Percentiles rank a stretch among this genome's conserved stretches.
Evolutionary conservation across 305 asterid genomes (phyloP).

Genomic region (Rubia balearica): DNA sequence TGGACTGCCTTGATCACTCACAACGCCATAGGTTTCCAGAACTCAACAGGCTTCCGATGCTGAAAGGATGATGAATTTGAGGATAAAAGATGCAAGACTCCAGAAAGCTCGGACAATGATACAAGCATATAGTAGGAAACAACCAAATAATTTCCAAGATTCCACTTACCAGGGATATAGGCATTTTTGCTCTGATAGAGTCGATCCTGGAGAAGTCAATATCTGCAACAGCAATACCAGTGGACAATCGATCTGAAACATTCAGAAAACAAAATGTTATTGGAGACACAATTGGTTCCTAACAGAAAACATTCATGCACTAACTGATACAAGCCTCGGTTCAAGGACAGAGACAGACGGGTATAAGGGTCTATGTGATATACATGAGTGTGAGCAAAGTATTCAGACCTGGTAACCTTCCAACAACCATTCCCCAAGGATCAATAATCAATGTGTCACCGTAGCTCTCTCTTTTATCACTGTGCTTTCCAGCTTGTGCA

Average conservation of each 20-base stretch:
- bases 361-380: neutral
- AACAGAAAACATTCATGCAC: neutral
- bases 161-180: slow-evolving; percentile 38
- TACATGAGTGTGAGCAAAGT: neutral
- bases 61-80: slow-evolving; percentile 20
- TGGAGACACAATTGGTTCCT: neutral
- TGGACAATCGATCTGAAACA: slow-evolving; percentile 53
- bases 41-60: slow-evolving; percentile 75
- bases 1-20: slow-evolving; percentile 18
- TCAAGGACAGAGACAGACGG: neutral
- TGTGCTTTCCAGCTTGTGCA: slow-evolving; percentile 85
- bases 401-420: slow-evolving; percentile 50
- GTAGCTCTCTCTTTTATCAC: slow-evolving; percentile 69
- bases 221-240: slow-evolving; percentile 84
- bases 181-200: slow-evolving; percentile 79
- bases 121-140: neutral
- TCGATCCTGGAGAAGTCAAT: slow-evolving; percentile 57
- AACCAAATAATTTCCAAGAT: neutral
- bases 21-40: slow-evolving; percentile 54
- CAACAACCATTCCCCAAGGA: slow-evolving; percentile 85
- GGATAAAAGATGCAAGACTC: neutral
- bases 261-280: neutral
- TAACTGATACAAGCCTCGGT: neutral
- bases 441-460: slow-evolving; percentile 83
- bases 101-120: too few relatives aligned